Evolutionary conservation across 2,329 filamentous ascomycete genomes (phyloP).

Genomic region (Gliomastix tumulicola): DNA sequence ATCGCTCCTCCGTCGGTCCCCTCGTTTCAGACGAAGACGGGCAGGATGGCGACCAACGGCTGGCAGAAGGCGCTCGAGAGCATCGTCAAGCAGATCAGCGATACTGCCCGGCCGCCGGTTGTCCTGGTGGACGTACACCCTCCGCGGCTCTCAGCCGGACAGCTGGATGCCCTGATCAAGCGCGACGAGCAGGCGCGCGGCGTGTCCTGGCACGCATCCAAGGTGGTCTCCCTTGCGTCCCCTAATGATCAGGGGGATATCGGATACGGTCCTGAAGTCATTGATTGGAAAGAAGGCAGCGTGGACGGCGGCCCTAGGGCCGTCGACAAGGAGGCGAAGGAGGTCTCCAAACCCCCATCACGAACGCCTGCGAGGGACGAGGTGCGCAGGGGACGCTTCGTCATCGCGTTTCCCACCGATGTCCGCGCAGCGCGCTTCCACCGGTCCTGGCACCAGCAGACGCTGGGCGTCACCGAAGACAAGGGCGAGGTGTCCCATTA

Average conservation of each 20-base stretch:
- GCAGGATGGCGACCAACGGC: slow-evolving; percentile 3
- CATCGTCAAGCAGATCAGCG: slow-evolving; percentile 6
- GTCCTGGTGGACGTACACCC: slow-evolving; percentile 22
- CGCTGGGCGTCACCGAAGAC: slow-evolving; percentile 7
- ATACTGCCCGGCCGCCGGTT: slow-evolving; percentile 11
- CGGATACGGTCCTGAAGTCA: slow-evolving; percentile 1
- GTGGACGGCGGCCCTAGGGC: too few relatives aligned
- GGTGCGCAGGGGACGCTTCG: slow-evolving; percentile 15
- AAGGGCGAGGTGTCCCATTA: neutral
- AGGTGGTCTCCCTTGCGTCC: neutral
- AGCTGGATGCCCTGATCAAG: slow-evolving; percentile 1
- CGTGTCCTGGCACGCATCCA: slow-evolving; percentile 1
- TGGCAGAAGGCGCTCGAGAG: slow-evolving; percentile 9
- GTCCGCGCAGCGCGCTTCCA: slow-evolving; percentile 29
- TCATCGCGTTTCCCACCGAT: slow-evolving; percentile 21
- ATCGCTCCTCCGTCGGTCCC: slow-evolving; percentile 16
- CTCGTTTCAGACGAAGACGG: slow-evolving; percentile 4
- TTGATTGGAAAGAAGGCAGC: too few relatives aligned
- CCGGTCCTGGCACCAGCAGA: slow-evolving; percentile 30
- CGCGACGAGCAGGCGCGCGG: slow-evolving; percentile 1
- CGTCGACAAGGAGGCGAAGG: neutral
- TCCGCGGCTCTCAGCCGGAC: slow-evolving; percentile 2
- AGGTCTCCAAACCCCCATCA: too few relatives aligned
- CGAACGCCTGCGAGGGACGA: slow-evolving; percentile 2
- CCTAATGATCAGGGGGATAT: too few relatives aligned